Percentiles rank a stretch among this genome's conserved stretches.
Conservation (phyloP, 257 asterid genomes). For the Salvia miltiorrhiza region DNA sequence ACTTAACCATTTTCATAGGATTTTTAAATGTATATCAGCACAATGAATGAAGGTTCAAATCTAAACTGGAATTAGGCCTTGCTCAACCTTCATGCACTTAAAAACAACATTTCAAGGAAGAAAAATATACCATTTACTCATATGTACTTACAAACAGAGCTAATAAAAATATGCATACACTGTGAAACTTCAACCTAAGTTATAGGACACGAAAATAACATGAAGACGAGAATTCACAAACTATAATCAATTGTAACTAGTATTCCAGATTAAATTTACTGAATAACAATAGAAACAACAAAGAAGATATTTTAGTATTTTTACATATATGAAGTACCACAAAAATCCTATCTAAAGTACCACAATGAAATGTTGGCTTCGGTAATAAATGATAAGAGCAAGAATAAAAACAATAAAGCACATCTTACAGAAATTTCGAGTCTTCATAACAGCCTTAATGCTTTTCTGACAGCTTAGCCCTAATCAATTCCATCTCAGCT, state of each 20-base stretch:
- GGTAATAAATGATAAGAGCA: background rate
- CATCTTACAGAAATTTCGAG: slow-evolving; percentile 26
- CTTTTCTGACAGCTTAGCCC: slow-evolving; percentile 31
- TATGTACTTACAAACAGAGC: background rate
- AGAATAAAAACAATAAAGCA: background rate
- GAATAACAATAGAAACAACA: background rate
- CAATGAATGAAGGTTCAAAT: background rate
- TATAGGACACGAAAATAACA: background rate
- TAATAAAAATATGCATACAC: background rate
- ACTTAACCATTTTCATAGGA: background rate
- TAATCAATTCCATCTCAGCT: slow-evolving; percentile 44
- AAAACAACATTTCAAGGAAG: background rate
- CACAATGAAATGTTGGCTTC: background rate
- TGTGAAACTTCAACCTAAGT: too few species aligned
- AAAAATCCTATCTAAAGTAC: slow-evolving; percentile 9
- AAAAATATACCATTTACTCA: background rate
- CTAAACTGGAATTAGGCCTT: background rate
- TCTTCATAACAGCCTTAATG: slow-evolving; percentile 23
- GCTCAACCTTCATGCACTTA: background rate
- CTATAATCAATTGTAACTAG: background rate
- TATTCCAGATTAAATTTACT: background rate
- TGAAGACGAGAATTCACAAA: slow-evolving; percentile 2
- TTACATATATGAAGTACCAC: slow-evolving; percentile 9
- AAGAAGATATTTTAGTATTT: background rate
- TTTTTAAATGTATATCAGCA: background rate